Conservation (phyloP, 805 yeast species). For the Blastobotrys terrestris region DNA sequence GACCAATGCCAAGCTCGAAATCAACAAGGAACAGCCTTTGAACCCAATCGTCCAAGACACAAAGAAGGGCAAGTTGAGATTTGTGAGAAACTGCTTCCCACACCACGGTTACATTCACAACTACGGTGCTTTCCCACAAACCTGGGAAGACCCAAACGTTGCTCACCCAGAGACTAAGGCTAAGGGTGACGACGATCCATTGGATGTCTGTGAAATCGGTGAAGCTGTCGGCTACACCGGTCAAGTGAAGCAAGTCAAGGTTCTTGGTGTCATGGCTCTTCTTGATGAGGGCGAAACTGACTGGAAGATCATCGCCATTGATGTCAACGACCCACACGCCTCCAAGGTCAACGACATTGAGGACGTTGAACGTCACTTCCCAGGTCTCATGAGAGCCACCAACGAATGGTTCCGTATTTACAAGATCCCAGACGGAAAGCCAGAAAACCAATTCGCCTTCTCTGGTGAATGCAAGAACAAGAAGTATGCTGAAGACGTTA, state of each 20-base stretch:
- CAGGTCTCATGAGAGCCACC: conserved; percentile 89
- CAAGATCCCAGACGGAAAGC: conserved; percentile 97
- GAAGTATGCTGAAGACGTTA: conserved; percentile 77
- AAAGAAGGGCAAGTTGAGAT: conserved; percentile 93
- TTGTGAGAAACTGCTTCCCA: conserved; percentile 96
- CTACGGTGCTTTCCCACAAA: conserved; percentile 99
- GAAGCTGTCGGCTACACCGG: conserved; percentile 55
- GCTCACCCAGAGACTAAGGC: conserved; percentile 44
- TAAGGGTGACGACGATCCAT: conserved; percentile 90
- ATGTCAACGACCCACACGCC: conserved; percentile 84
- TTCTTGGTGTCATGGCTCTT: conserved; percentile 90
- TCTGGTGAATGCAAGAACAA: conserved; percentile 86
- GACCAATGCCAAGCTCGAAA: conserved; percentile 96
- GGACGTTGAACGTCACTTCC: conserved; percentile 84
- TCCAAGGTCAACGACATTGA: conserved; percentile 80
- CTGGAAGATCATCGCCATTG: conserved; percentile 92
- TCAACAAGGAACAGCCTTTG: conserved; percentile 71
- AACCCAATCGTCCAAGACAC: conserved; percentile 97
- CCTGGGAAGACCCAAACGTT: conserved; percentile 91
- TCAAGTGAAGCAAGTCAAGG: conserved; percentile 82
- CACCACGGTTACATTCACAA: conserved; percentile 98
- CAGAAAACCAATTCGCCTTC: conserved; percentile 94
- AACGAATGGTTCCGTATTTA: conserved; percentile 98
- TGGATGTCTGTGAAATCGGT: conserved; percentile 92
- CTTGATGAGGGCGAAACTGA: conserved; percentile 97